A percentile compares a stretch with the other conserved stretches of the same genome.
Evolutionary conservation across 352 stramenopile genomes (phyloP).

Genomic region (Pythium apleroticum): DNA sequence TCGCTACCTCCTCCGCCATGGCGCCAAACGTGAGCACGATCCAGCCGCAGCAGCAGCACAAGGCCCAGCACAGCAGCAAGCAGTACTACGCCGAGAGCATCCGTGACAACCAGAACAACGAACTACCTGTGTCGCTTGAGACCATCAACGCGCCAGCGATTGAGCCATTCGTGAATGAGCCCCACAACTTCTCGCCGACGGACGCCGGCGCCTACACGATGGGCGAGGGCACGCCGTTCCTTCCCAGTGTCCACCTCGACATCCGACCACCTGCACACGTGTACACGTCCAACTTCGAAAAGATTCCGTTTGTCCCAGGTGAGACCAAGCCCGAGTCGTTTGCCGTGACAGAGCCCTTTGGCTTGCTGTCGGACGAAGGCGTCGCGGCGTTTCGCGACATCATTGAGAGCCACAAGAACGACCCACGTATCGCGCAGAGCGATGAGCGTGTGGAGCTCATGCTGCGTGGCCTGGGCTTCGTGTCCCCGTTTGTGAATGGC

Average conservation of each 20-base stretch:
- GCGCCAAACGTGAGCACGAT: slow-evolving; percentile 1
- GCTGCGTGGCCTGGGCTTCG: slow-evolving; percentile 25
- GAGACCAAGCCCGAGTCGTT: slow-evolving; percentile 21
- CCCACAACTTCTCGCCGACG: slow-evolving; percentile 19
- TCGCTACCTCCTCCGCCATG: not conserved
- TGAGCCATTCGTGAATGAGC: slow-evolving; percentile 21
- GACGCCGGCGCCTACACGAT: slow-evolving; percentile 21
- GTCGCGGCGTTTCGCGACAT: slow-evolving; percentile 22
- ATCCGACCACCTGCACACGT: slow-evolving; percentile 22
- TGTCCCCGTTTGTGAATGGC: slow-evolving; percentile 24
- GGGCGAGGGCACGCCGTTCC: slow-evolving; percentile 12
- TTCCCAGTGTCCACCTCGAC: slow-evolving; percentile 14
- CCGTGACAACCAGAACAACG: not conserved
- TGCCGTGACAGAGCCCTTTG: slow-evolving; percentile 25
- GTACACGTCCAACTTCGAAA: slow-evolving; percentile 24
- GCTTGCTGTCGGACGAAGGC: slow-evolving; percentile 24
- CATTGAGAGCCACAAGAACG: slow-evolving; percentile 20
- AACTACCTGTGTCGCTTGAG: slow-evolving; percentile 13
- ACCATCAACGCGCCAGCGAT: slow-evolving; percentile 7
- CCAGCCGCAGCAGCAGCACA: slow-evolving; percentile 5
- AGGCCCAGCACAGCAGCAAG: not conserved
- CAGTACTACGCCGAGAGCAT: not conserved
- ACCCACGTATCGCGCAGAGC: slow-evolving; percentile 25
- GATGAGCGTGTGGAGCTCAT: slow-evolving; percentile 30
- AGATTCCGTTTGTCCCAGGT: slow-evolving; percentile 23